Evolutionary conservation across 768 basidiomycete genomes (phyloP).

Genomic region (Suillus weaverae): DNA sequence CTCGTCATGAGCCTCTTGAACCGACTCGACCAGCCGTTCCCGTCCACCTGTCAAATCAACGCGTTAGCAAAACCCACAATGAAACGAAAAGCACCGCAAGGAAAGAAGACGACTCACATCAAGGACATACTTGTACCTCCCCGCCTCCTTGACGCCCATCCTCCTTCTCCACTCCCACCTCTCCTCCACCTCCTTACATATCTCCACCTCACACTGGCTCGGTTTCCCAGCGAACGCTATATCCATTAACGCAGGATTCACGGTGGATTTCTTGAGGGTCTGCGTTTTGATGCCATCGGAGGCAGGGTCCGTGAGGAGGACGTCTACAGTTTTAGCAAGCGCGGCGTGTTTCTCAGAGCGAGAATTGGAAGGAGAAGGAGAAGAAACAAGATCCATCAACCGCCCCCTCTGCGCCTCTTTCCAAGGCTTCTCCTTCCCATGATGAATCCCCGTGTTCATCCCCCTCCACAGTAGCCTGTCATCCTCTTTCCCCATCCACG

Average conservation of each 20-base stretch:
- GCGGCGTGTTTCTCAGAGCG: background rate
- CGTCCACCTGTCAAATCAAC: slow-evolving; percentile 41
- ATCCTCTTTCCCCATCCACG: slow-evolving; percentile 46
- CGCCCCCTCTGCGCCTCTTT: slow-evolving; percentile 46
- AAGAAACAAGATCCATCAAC: slow-evolving; percentile 34
- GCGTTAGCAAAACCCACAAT: background rate
- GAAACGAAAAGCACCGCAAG: no score
- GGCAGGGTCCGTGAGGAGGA: slow-evolving; percentile 30
- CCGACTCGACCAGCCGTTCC: slow-evolving; percentile 62
- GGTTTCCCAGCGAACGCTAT: slow-evolving; percentile 50
- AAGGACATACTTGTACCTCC: slow-evolving; percentile 54
- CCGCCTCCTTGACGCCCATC: slow-evolving; percentile 45
- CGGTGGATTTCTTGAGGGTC: slow-evolving; percentile 35
- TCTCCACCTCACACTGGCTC: slow-evolving; percentile 38
- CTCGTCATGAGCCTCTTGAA: slow-evolving; percentile 60
- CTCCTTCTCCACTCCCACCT: slow-evolving; percentile 47
- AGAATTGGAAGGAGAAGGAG: background rate
- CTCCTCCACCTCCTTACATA: slow-evolving; percentile 43
- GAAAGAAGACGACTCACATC: slow-evolving; percentile 37
- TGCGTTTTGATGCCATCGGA: slow-evolving; percentile 31
- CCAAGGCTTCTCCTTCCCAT: slow-evolving; percentile 43
- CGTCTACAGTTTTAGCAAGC: slow-evolving; percentile 9
- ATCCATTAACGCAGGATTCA: slow-evolving; percentile 56
- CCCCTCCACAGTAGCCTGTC: slow-evolving; percentile 70
- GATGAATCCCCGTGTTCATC: slow-evolving; percentile 59